These are phyloP conservation scores for Rubroboletus satanas DNA, from an alignment of 768 basidiomycete species.

Conservation along the genomic window DNA sequence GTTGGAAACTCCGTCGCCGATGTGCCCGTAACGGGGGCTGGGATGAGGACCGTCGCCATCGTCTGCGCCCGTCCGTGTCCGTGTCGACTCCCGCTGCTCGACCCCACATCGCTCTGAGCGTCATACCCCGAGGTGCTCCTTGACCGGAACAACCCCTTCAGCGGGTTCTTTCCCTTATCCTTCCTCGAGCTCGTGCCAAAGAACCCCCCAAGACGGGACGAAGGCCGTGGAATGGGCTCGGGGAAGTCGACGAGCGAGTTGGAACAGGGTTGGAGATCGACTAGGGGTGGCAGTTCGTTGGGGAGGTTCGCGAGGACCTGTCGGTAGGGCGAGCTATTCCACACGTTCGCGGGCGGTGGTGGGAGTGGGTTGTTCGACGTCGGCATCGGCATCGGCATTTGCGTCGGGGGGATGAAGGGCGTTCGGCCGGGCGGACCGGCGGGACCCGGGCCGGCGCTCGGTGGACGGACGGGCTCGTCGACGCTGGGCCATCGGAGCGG, in stretches of 20 bases:
- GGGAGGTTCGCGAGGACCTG: conserved; percentile 48
- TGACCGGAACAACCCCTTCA: conserved; percentile 45
- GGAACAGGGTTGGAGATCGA: conserved; percentile 6
- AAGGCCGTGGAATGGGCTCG: conserved; percentile 18
- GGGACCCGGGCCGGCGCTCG: no score
- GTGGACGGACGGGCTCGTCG: conserved; percentile 7
- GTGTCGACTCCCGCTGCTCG: conserved; percentile 15
- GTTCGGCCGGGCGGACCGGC: conserved; percentile 11
- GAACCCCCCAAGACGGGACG: conserved; percentile 18
- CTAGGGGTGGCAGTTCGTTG: conserved; percentile 32
- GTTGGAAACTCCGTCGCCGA: neutral
- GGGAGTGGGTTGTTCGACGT: conserved; percentile 56
- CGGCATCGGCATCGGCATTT: conserved; percentile 4
- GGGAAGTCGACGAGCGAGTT: conserved; percentile 2
- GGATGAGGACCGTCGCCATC: conserved; percentile 24
- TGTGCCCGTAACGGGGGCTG: neutral
- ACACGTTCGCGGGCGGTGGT: conserved; percentile 55
- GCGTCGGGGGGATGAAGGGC: conserved; percentile 3
- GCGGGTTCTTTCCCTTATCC: conserved; percentile 35
- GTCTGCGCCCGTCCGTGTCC: conserved; percentile 21
- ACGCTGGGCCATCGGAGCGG: neutral
- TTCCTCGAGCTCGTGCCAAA: conserved; percentile 26
- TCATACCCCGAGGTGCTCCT: conserved; percentile 31
- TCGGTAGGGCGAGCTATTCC: conserved; percentile 55
- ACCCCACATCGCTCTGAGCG: conserved; percentile 12